A percentile compares a stretch with the other conserved stretches of the same genome.
Conservation (phyloP, 768 basidiomycete species). For the Chalciporus sphaerocephalus region DNA sequence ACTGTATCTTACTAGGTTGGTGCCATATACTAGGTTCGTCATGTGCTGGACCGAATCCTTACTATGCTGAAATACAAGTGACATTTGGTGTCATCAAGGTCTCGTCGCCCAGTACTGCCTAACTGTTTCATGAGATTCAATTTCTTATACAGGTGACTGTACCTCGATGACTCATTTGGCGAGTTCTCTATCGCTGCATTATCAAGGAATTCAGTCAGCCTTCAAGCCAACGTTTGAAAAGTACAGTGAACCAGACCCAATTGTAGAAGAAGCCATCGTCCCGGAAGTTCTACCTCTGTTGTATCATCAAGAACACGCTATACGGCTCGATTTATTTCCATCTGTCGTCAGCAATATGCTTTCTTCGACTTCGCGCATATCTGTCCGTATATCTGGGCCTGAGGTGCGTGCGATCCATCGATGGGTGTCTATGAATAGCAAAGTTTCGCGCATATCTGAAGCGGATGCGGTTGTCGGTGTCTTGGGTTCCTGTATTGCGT, state of each 20-base stretch:
- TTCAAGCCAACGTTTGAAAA: constrained; percentile 4
- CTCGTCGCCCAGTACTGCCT: no score
- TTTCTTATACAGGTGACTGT: constrained; percentile 1
- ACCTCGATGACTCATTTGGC: constrained; percentile 3
- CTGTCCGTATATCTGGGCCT: background rate
- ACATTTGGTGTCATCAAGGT: background rate
- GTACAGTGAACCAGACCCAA: constrained; percentile 1
- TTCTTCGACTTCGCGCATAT: background rate
- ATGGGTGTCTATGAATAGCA: background rate
- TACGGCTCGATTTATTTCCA: background rate
- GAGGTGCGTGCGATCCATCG: constrained; percentile 1
- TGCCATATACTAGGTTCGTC: constrained; percentile 4
- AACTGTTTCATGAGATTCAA: background rate
- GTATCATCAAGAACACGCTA: constrained; percentile 4
- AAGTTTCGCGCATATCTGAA: constrained; percentile 2
- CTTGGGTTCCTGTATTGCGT: constrained; percentile 1
- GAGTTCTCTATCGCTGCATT: background rate
- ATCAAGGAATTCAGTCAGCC: background rate
- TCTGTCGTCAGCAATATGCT: background rate
- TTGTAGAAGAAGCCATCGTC: background rate
- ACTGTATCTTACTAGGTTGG: background rate
- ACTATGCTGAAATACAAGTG: background rate
- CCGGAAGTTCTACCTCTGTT: background rate
- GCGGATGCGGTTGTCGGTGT: constrained; percentile 1
- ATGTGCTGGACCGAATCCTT: background rate